Evolutionary conservation across 2,329 filamentous ascomycete species (phyloP).

Genomic region (Aspergillus fumigatus): DNA sequence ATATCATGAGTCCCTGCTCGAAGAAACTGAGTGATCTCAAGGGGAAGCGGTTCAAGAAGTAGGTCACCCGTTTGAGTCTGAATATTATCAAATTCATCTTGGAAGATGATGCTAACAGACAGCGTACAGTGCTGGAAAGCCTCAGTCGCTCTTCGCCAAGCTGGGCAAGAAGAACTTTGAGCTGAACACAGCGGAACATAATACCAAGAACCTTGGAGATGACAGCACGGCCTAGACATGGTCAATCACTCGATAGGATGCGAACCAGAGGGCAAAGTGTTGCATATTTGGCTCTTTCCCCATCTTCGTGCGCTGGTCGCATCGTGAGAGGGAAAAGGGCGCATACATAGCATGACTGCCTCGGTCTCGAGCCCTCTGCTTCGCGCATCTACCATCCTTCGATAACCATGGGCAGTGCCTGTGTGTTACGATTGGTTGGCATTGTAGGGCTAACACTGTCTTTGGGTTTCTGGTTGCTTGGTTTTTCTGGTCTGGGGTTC

Average conservation of each 20-base stretch:
- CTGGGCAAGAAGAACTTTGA: conserved; percentile 43
- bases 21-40: conserved; percentile 48
- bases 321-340: background rate
- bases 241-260: background rate
- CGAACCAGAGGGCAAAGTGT: background rate
- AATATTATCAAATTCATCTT: background rate
- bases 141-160: conserved; percentile 45
- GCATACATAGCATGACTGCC: background rate
- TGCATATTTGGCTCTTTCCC: background rate
- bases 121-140: conserved; percentile 32
- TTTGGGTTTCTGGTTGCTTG: background rate
- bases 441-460: background rate
- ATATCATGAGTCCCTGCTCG: conserved; percentile 47
- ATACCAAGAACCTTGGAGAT: background rate
- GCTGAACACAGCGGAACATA: conserved; percentile 27
- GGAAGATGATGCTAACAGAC: conserved; percentile 3
- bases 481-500: conserved; percentile 1
- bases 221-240: background rate
- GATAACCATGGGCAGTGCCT: background rate
- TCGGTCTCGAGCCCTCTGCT: background rate
- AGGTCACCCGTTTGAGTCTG: conserved; percentile 7
- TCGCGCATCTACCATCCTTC: background rate
- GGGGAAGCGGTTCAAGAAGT: conserved; percentile 47
- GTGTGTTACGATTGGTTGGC: background rate
- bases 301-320: background rate